Percentiles rank a stretch among this genome's conserved stretches.
Evolutionary conservation across 2,329 filamentous ascomycete genomes (phyloP).

Genomic region (Rachicladosporium sp.): DNA sequence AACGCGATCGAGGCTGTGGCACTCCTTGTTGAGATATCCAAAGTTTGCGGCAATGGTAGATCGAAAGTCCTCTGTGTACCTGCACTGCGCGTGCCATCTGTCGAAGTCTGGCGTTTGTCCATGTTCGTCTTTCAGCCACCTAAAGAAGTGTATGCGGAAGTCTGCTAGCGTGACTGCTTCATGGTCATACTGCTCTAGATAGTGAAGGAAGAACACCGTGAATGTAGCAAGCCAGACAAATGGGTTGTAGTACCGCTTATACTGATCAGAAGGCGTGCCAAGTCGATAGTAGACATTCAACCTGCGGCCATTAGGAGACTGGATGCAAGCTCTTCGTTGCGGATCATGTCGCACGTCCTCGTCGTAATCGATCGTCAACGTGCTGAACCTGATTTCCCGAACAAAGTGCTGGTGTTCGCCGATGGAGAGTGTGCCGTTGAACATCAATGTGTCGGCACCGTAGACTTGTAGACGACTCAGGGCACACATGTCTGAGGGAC

Average conservation of each 20-base stretch:
- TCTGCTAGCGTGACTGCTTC: slow-evolving; percentile 37
- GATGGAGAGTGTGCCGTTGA: slow-evolving; percentile 48
- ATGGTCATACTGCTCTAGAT: slow-evolving; percentile 27
- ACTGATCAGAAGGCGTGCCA: slow-evolving; percentile 43
- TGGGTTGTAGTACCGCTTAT: slow-evolving; percentile 46
- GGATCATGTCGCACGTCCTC: slow-evolving; percentile 38
- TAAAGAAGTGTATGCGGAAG: slow-evolving; percentile 46
- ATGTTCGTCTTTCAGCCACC: slow-evolving; percentile 44
- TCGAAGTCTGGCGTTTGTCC: slow-evolving; percentile 29
- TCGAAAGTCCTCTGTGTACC: slow-evolving; percentile 47
- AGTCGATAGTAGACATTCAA: slow-evolving; percentile 52
- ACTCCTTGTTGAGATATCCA: slow-evolving; percentile 55
- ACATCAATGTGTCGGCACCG: slow-evolving; percentile 33
- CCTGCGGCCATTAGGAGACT: slow-evolving; percentile 33
- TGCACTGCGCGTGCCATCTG: slow-evolving; percentile 38
- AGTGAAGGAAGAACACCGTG: slow-evolving; percentile 62
- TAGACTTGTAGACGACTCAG: slow-evolving; percentile 40
- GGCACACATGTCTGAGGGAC: slow-evolving; percentile 38
- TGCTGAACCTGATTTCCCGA: slow-evolving; percentile 41
- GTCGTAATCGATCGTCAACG: slow-evolving; percentile 56
- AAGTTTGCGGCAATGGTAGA: slow-evolving; percentile 46
- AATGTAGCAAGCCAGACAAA: slow-evolving; percentile 63
- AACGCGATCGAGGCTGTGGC: slow-evolving; percentile 33
- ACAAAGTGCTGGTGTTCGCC: slow-evolving; percentile 39
- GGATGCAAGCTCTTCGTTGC: slow-evolving; percentile 45